Conservation (phyloP, 805 yeast species). For the Ogataea dorogensis region DNA sequence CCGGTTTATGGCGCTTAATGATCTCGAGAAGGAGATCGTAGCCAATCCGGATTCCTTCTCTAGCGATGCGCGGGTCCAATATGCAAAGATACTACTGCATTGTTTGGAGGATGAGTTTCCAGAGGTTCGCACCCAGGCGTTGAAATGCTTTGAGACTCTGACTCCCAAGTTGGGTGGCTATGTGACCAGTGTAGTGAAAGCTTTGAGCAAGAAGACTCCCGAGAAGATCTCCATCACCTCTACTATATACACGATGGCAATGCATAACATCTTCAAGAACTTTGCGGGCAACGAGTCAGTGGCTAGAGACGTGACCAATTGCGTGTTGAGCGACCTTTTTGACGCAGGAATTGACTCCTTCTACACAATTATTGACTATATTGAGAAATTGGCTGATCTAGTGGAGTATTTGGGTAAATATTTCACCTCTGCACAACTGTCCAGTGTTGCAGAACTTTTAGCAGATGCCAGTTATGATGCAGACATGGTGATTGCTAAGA, state of each 20-base stretch:
- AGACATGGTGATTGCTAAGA: conserved; percentile 44
- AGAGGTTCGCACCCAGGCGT: conserved; percentile 74
- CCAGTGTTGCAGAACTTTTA: conserved; percentile 29
- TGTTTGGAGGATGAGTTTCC: conserved; percentile 58
- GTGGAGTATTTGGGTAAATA: conserved; percentile 43
- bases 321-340: conserved; percentile 36
- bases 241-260: conserved; percentile 52
- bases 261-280: conserved; percentile 42
- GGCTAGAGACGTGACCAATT: conserved; percentile 33
- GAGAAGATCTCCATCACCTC: conserved; percentile 39
- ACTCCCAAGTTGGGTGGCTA: conserved; percentile 38
- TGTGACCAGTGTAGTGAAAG: conserved; percentile 33
- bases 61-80: conserved; percentile 35
- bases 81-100: conserved; percentile 25
- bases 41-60: conserved; percentile 38
- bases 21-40: conserved; percentile 48
- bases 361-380: conserved; percentile 45
- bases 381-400: conserved; percentile 61
- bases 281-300: conserved; percentile 24
- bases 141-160: conserved; percentile 45
- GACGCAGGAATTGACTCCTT: conserved; percentile 25
- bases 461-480: conserved; percentile 39
- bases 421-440: conserved; percentile 25
- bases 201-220: conserved; percentile 25
- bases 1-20: conserved; percentile 82